Base-by-base conservation (phyloP, 352 stramenopile genomes). In the Halophytophthora batemanensis region DNA sequence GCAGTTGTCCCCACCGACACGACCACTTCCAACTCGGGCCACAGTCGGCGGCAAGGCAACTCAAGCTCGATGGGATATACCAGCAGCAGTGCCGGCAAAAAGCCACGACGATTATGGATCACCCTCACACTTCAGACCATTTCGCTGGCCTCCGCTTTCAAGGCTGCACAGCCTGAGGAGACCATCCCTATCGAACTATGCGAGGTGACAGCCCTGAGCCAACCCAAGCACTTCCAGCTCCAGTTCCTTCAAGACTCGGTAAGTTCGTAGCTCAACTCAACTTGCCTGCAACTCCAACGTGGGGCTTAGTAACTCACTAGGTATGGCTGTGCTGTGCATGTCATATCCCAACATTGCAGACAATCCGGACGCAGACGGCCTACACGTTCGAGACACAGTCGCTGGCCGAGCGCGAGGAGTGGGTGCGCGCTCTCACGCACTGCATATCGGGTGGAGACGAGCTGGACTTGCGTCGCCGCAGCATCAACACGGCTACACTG, bases 91-190 rank as follows among this genome's bases (percentile, higher is more conserved):
- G 47, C 57, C 15, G 53, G 64, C 23, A 73, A 69, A 45, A 71
- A 69, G 36, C 44, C 59, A 21, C 77, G 78, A 17, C 69, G 81
- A 3, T 50, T 90, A 42, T 92, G 82, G 82, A 83, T 90, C 51
- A 87, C 82, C n/a, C 59, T 92, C 40, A 90, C 76, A 39, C 59
- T 92, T 49, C 77, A 92, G 62, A 79, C 50, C 4, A 49, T 92
- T n/a, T 77, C 82, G 10, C 59, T 92, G 35, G 64, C 68, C n/a
- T 66, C 70, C 1, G 71, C 74, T 5, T 92, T 90, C 57, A 90
- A 92, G 44, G 54, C 66, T 1, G 54, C 65, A 23, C 77, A 86
- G 33, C 78, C 81, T 2, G 82, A 90, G 42, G 77, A 92, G 34
- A 74, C 67, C 15, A 73, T 89, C 54, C 66, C 53, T 36, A 85